Evolutionary conservation across 371 early-diverging fungal species (phyloP).

Genomic region (Encephalitozoon romaleae): DNA sequence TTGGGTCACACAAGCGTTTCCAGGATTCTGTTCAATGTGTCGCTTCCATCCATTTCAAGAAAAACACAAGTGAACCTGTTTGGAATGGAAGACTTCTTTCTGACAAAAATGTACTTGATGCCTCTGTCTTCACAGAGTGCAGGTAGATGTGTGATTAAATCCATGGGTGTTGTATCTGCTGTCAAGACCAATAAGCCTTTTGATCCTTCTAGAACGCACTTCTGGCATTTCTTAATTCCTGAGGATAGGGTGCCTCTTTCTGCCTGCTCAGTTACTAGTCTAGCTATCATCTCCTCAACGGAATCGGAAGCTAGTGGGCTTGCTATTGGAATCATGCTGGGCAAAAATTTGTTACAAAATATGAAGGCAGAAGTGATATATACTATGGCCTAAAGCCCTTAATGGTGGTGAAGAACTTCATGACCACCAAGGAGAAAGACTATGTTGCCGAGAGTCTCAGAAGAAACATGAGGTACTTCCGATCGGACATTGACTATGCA

Average conservation of each 20-base stretch:
- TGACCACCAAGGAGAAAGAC: conserved; percentile 41
- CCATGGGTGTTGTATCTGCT: conserved; percentile 86
- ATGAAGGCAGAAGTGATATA: background rate
- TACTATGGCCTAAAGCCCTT: background rate
- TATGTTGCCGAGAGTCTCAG: conserved; percentile 28
- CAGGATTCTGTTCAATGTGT: background rate
- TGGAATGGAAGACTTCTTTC: conserved; percentile 64
- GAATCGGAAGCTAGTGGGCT: conserved; percentile 28
- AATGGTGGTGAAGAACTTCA: conserved; percentile 6
- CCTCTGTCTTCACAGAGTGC: conserved; percentile 85
- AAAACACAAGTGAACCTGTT: conserved; percentile 36
- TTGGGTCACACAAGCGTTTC: background rate
- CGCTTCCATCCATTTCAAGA: conserved; percentile 3
- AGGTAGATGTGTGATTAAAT: conserved; percentile 89
- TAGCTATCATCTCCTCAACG: conserved; percentile 21
- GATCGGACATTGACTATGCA: conserved; percentile 2
- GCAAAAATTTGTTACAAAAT: conserved; percentile 10
- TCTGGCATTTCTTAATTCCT: conserved; percentile 45
- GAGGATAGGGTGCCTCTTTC: background rate
- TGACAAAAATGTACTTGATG: conserved; percentile 84
- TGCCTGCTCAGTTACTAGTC: background rate
- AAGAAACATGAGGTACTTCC: background rate
- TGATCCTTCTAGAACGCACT: conserved; percentile 4
- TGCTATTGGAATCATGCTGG: conserved; percentile 45
- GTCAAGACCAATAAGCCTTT: conserved; percentile 74